Evolutionary conservation across 169 alveolate genomes (phyloP).

Genomic region (Cryptosporidium parvum): DNA sequence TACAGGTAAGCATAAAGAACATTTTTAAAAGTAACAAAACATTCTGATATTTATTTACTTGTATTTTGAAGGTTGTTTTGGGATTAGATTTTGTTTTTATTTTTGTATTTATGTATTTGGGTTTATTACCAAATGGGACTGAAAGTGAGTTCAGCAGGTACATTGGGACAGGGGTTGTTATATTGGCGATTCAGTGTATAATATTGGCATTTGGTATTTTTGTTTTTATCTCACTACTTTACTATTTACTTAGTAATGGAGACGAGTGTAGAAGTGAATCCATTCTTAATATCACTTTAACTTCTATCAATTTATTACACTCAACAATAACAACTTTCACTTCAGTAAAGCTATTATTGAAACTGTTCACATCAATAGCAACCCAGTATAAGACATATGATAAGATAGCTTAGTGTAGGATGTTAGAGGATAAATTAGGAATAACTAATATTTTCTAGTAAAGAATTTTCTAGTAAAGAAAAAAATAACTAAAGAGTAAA

Average conservation of each 20-base stretch:
- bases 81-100: slow-evolving; percentile 39
- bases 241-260: neutral
- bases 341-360: slow-evolving; percentile 43
- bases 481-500: neutral
- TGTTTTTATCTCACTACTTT: slow-evolving; percentile 41
- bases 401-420: slow-evolving; percentile 1
- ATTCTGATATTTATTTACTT: neutral
- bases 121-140: slow-evolving; percentile 47
- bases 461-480: neutral
- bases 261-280: slow-evolving; percentile 39
- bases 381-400: slow-evolving; percentile 65
- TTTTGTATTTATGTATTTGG: slow-evolving; percentile 66
- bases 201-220: slow-evolving; percentile 50
- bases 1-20: slow-evolving; percentile 26
- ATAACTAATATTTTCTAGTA: neutral
- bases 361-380: slow-evolving; percentile 42
- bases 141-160: slow-evolving; percentile 28
- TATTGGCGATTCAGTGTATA: slow-evolving; percentile 43
- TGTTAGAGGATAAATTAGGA: neutral
- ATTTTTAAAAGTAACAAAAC: neutral
- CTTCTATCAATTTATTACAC: slow-evolving; percentile 43
- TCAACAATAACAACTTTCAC: slow-evolving; percentile 60
- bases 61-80: slow-evolving; percentile 26
- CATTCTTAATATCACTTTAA: slow-evolving; percentile 31
- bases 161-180: slow-evolving; percentile 53